Evolutionary conservation across 2,329 filamentous ascomycete species (phyloP), one percentile per base, ranked within the genome.

Genomic region (Trichoderma afroharzianum): DNA sequence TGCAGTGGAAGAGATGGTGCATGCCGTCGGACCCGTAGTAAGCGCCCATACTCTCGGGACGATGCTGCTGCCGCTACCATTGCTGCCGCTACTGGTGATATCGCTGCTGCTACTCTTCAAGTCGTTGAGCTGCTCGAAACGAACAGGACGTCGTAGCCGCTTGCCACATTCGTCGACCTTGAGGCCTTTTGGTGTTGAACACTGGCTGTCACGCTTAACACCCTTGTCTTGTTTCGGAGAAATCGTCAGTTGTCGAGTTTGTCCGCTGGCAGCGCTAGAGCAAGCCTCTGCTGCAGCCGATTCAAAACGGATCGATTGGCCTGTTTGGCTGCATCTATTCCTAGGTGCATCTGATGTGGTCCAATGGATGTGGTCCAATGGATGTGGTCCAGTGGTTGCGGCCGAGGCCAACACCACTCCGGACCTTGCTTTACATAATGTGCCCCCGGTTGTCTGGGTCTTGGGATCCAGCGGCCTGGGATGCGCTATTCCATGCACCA

Each of bases 21-120:
- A 69, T 69, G 66, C 66, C 28, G 66, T 62, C 66, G 43, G 66
- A 69, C 66, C 39, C 57, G 39, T 62, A 32, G 39, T 62, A 32
- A 32, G 66, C 30, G 66, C 39, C 66, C 30, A 36, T 32, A 50
- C 24, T 53, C 28, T 67, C 63, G 50, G 50, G 50, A 43, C 61
- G 12, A n/a, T 47, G 53, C 24, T 32, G 15, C 50, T 33, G 55
- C 55, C 9, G 5, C 28, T 59, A 9, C 5, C 15, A 9, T 12
- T 59, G 55, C 28, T 30, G 8, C 8, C 14, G 15, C 5, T 6
- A 18, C 0, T 32, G 30, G 21, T 33, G 28, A 18, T 32, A 21
- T 59, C 3, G 30, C 57, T 21, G 57, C 57, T 30, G 18, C 26
- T 32, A 21, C 26, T 32, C 55, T 59, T 8, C 63, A 50, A 26